phyloP scores from a whole-genome alignment of 176 grass and related monocot species.

The Elaeis guineensis region DNA sequence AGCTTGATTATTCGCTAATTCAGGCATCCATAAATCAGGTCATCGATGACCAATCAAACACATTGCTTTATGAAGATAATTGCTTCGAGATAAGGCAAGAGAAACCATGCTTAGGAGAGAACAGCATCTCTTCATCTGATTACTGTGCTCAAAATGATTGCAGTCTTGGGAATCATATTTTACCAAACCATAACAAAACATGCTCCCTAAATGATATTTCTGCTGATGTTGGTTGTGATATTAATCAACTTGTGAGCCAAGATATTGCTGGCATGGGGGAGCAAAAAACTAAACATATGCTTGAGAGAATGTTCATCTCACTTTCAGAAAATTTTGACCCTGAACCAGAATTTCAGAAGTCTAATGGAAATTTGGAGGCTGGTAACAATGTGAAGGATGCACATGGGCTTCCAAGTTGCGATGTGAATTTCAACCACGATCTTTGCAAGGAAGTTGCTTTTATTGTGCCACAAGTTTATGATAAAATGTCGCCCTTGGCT shows the following conservation, averaged over 20 bases:
- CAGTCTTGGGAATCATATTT: neutral
- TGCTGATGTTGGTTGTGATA: conserved; percentile 11
- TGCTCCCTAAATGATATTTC: conserved; percentile 26
- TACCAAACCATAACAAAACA: conserved; percentile 10
- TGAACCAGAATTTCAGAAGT: conserved; percentile 8
- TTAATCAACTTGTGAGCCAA: no score
- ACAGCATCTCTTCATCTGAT: conserved; percentile 10
- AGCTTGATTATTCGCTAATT: conserved; percentile 42
- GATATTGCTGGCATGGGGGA: conserved; percentile 19
- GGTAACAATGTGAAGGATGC: conserved; percentile 20
- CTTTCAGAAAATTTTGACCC: conserved; percentile 46
- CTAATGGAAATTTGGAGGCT: conserved; percentile 21
- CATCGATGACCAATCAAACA: conserved; percentile 23
- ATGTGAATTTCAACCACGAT: neutral
- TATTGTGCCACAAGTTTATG: conserved; percentile 8
- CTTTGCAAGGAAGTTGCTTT: conserved; percentile 15
- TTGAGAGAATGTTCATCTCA: conserved; percentile 42
- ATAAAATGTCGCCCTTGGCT: conserved; percentile 16
- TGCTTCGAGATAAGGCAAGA: conserved; percentile 29
- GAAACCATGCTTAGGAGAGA: conserved; percentile 15
- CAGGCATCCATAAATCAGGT: conserved; percentile 34
- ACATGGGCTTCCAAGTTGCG: conserved; percentile 22
- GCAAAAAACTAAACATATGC: conserved; percentile 36
- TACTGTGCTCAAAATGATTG: conserved; percentile 23
- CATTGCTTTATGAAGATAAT: conserved; percentile 32